Conservation (phyloP, 768 basidiomycete species). For the Rubroboletus satanas region DNA sequence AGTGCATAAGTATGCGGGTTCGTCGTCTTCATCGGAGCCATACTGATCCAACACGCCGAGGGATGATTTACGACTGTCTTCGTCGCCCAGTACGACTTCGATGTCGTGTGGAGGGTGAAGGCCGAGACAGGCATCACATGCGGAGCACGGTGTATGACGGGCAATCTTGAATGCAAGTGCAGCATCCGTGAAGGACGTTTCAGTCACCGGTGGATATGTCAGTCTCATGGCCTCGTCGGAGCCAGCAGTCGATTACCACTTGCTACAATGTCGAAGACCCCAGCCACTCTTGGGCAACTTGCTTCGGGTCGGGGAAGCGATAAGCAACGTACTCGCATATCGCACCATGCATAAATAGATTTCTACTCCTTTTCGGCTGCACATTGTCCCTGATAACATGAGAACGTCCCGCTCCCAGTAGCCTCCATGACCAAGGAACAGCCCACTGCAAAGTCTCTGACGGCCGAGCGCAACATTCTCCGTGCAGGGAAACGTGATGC, state of each 20-base stretch:
- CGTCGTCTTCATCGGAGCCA: slow-evolving; percentile 67
- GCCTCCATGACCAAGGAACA: slow-evolving; percentile 11
- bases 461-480: not conserved
- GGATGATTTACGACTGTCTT: slow-evolving; percentile 41
- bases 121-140: slow-evolving; percentile 64
- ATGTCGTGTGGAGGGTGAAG: slow-evolving; percentile 61
- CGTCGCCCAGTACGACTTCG: slow-evolving; percentile 54
- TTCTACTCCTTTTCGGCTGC: not conserved
- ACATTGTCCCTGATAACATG: slow-evolving; percentile 1
- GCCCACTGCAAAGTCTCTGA: not conserved
- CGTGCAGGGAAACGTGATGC: slow-evolving; percentile 5
- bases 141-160: slow-evolving; percentile 68
- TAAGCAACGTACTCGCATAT: too few relatives aligned
- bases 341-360: too few relatives aligned
- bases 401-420: not conserved
- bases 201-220: slow-evolving; percentile 63
- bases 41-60: slow-evolving; percentile 58
- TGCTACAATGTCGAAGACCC: too few relatives aligned
- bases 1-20: slow-evolving; percentile 48
- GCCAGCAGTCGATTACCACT: not conserved
- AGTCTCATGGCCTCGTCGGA: slow-evolving; percentile 47
- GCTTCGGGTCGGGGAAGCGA: too few relatives aligned
- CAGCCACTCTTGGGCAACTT: too few relatives aligned
- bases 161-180: slow-evolving; percentile 74
- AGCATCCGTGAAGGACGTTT: slow-evolving; percentile 44